Conservation (phyloP, 129 eudicot genomes). For the Artemisia tridentata region DNA sequence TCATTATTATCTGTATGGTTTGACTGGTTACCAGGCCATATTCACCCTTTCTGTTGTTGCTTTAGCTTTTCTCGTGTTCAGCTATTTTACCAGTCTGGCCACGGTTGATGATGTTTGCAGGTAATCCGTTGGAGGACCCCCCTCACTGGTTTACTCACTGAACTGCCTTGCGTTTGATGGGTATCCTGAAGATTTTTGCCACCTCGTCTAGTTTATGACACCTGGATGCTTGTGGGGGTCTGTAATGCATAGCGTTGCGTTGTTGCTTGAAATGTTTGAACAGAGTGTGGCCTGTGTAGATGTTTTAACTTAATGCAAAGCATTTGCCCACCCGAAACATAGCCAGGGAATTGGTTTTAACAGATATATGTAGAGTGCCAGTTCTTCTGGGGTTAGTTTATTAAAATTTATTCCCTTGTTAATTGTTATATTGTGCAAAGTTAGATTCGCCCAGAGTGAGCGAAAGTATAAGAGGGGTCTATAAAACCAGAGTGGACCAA, state of each 20-base stretch:
- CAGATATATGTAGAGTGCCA: conserved; percentile 29
- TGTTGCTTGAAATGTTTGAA: conserved; percentile 32
- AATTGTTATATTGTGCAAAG: conserved; percentile 16
- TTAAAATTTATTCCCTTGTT: conserved; percentile 20
- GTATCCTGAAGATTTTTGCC: conserved; percentile 17
- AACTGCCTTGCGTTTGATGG: conserved; percentile 20
- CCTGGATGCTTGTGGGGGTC: conserved; percentile 15
- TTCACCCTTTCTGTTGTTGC: neutral
- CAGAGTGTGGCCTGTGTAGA: conserved; percentile 21
- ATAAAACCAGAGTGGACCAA: neutral
- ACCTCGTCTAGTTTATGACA: conserved; percentile 15
- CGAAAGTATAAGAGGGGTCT: neutral
- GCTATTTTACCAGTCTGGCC: neutral
- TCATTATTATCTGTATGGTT: too few species aligned
- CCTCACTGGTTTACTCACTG: conserved; percentile 17
- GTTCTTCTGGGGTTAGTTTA: conserved; percentile 35
- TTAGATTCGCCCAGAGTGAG: neutral
- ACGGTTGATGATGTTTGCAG: conserved; percentile 15
- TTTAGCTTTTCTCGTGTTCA: neutral
- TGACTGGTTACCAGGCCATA: too few species aligned
- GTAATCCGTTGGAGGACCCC: conserved; percentile 10
- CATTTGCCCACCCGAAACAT: conserved; percentile 31
- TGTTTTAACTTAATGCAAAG: conserved; percentile 31
- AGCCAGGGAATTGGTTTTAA: conserved; percentile 26
- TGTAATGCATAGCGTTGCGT: conserved; percentile 29